Conservation (phyloP, 2,329 filamentous ascomycete genomes). For the Neophaeococcomyces mojaviensis region DNA sequence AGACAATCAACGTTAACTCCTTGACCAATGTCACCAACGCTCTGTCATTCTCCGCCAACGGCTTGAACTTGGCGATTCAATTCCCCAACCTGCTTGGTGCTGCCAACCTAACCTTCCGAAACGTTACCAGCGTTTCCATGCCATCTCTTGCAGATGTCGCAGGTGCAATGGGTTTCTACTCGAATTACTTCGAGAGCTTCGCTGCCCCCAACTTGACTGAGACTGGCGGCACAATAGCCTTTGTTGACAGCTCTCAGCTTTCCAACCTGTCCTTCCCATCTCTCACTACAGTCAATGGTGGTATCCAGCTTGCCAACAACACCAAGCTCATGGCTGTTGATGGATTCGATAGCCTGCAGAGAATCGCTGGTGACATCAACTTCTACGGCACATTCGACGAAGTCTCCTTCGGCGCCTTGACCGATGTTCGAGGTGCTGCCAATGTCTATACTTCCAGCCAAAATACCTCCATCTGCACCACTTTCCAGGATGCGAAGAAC, state of each 20-base stretch:
- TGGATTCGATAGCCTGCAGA: constrained; percentile 61
- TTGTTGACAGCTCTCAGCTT: constrained; percentile 50
- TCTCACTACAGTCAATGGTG: constrained; percentile 65
- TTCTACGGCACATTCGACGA: constrained; percentile 78
- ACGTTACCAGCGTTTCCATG: constrained; percentile 65
- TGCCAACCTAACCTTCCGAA: constrained; percentile 73
- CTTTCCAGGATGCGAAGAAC: constrained; percentile 42
- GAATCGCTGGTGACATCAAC: constrained; percentile 71
- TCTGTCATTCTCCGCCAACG: constrained; percentile 74
- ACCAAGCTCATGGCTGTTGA: constrained; percentile 58
- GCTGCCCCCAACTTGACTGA: constrained; percentile 40
- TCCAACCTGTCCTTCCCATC: constrained; percentile 68
- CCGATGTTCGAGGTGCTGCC: constrained; percentile 64
- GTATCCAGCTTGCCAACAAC: constrained; percentile 86
- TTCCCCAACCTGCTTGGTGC: constrained; percentile 74
- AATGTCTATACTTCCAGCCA: constrained; percentile 55
- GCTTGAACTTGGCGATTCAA: constrained; percentile 59
- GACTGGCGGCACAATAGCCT: constrained; percentile 45
- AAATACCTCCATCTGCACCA: constrained; percentile 52
- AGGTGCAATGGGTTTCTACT: constrained; percentile 76
- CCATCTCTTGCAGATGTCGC: constrained; percentile 67
- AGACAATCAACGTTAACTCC: constrained; percentile 63
- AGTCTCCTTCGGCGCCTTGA: constrained; percentile 59
- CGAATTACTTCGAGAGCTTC: constrained; percentile 51
- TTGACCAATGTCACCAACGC: constrained; percentile 65